Conservation (phyloP, 805 yeast genomes). For the Zygosaccharomyces kombuchaensis region DNA sequence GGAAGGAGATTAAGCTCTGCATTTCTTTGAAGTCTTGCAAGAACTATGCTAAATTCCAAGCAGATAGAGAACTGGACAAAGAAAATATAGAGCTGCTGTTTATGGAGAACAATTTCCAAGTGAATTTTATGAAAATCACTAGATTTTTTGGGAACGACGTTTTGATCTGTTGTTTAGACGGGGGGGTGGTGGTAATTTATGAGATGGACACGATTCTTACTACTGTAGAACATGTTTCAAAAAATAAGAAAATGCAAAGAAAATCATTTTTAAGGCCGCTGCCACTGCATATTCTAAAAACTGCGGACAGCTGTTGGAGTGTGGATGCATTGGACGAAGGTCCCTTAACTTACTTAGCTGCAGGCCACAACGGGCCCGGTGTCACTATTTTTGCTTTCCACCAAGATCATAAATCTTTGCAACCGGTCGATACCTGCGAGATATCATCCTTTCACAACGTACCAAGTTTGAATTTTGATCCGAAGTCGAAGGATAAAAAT, state of each 20-base stretch:
- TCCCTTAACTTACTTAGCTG: constrained; percentile 15
- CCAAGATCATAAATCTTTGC: not conserved
- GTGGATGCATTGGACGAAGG: constrained; percentile 16
- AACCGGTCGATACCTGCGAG: constrained; percentile 8
- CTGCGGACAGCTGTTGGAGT: constrained; percentile 24
- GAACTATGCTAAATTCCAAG: constrained; percentile 2
- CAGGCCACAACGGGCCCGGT: constrained; percentile 24
- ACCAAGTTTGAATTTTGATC: constrained; percentile 19
- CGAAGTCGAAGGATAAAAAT: constrained; percentile 8
- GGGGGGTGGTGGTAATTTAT: constrained; percentile 46
- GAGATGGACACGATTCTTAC: constrained; percentile 31
- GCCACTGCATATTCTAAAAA: constrained; percentile 13
- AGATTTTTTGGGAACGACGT: constrained; percentile 40
- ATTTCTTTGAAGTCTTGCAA: constrained; percentile 2
- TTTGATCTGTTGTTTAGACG: constrained; percentile 49
- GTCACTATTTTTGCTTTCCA: constrained; percentile 17
- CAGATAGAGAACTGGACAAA: not conserved
- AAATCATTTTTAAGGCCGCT: not conserved
- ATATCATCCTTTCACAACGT: constrained; percentile 19
- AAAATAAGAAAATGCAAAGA: not conserved
- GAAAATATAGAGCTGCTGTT: constrained; percentile 3
- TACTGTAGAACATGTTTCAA: not conserved
- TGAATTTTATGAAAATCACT: constrained; percentile 46
- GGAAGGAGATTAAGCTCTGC: constrained; percentile 1
- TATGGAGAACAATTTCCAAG: constrained; percentile 37